Percentiles rank a stretch among this genome's conserved stretches.
phyloP scores from a whole-genome alignment of 176 grass and related monocot species.

The Cenchrus purpureus region DNA sequence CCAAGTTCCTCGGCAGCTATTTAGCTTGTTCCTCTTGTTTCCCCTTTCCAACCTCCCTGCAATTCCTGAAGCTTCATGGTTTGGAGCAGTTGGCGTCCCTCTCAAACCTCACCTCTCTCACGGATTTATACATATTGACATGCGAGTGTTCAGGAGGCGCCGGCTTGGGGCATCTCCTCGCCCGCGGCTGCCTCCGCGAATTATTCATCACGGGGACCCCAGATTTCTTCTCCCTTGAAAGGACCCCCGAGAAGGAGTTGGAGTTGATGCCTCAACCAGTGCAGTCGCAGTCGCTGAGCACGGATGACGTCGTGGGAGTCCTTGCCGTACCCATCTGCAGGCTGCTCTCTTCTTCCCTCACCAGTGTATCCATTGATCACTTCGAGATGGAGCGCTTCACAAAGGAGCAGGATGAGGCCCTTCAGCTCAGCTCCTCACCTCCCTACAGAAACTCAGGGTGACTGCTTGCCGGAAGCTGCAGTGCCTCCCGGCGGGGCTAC shows the following conservation, averaged over 20 bases:
- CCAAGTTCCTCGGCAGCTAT: background rate
- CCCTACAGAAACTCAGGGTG: background rate
- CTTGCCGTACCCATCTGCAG: background rate
- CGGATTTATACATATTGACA: accelerated
- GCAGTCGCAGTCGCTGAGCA: background rate
- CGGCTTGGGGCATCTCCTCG: background rate
- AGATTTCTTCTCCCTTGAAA: background rate
- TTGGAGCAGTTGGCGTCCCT: background rate
- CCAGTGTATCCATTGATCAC: background rate
- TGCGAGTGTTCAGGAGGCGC: accelerated
- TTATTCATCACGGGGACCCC: accelerated
- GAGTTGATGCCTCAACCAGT: too few species aligned
- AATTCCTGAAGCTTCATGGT: accelerated
- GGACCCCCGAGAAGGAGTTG: too few species aligned
- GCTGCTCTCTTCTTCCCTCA: background rate
- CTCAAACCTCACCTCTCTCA: slow-evolving; percentile 22
- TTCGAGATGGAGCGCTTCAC: background rate
- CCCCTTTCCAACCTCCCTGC: background rate
- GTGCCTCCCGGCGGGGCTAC: background rate
- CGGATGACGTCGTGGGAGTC: background rate
- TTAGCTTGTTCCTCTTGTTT: background rate
- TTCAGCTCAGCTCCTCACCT: slow-evolving; percentile 4
- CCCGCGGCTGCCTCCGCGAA: background rate
- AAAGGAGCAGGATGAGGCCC: background rate
- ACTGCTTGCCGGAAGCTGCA: background rate